Evolutionary conservation across 441 rosid species (phyloP).

Genomic region (Eutrema salsugineum): DNA sequence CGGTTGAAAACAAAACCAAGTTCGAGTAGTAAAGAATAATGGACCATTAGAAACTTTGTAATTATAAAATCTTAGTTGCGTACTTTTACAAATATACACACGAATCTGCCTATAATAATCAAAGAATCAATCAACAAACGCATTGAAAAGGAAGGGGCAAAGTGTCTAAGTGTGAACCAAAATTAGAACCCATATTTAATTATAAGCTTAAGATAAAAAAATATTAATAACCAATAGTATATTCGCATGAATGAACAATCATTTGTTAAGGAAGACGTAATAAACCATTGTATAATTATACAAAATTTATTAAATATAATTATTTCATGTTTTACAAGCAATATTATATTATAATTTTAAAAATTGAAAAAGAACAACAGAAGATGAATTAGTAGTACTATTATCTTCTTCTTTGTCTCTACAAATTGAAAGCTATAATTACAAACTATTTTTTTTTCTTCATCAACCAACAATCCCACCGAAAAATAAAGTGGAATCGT

Average conservation of each 20-base stretch:
- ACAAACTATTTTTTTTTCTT: conserved; percentile 33
- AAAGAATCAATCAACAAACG: conserved; percentile 5
- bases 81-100: conserved; percentile 3
- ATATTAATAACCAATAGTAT: neutral
- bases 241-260: conserved; percentile 8
- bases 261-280: conserved; percentile 1
- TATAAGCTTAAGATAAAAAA: neutral
- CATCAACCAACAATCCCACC: conserved; percentile 56
- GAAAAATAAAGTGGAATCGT: conserved; percentile 61
- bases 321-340: neutral
- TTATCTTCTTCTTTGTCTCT: conserved; percentile 24
- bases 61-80: neutral
- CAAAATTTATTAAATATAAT: neutral
- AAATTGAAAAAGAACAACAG: neutral
- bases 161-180: conserved; percentile 5
- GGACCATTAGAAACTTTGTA: neutral
- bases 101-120: neutral
- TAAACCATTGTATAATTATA: conserved; percentile 1
- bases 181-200: neutral
- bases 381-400: neutral
- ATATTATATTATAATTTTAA: neutral
- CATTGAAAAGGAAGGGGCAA: neutral
- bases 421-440: conserved; percentile 50
- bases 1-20: conserved; percentile 19
- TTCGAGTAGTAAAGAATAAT: conserved; percentile 1